Evolutionary conservation across 352 stramenopile genomes (phyloP), one percentile per base, ranked within the genome.

Genomic region (Globisporangium recalcitrans): DNA sequence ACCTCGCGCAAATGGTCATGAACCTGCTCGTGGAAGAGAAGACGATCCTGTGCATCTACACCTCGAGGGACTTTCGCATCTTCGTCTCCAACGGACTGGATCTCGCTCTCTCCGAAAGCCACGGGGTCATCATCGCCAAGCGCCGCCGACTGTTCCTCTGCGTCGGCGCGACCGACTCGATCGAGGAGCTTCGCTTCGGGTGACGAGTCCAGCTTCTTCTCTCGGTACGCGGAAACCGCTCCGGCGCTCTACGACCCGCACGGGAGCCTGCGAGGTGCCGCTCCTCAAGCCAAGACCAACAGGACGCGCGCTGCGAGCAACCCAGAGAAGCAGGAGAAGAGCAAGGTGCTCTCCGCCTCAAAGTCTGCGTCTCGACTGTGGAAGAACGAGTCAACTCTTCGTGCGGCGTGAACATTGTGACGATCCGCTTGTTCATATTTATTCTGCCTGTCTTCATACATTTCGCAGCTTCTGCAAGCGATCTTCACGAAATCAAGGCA

Each of bases 41-140:
- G 38, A 77, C 77, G 38, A 73, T 87, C 22, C 61, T 89, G 65
- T 74, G 76, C 11, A 70, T 91, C 22, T 91, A 81, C 54, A 63
- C 69, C 11, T 85, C 78, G 0, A 76, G 82, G 19, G 80, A 91
- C 52, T 91, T 89, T 63, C 77, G 75, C 49, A 74, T 84, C 34
- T 89, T 89, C 47, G 67, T 68, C 42, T 74, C 71, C 21, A 71
- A 67, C 24, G 65, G 63, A 16, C 53, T 75, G n/a, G 67, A 79
- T 10, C 54, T 65, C 26, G 67, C 62, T 1, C 64, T 66, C 60
- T 19, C 60, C 60, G 10, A 60, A 60, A 40, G 22, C 22, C 19
- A 27, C 58, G 19, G 21, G 16, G 24, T 14, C 21, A 19, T 36
- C 44, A 11, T n/a, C 24, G 1, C 16, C 31, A n/a, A 63, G 34